Evolutionary conservation across 2,329 filamentous ascomycete genomes (phyloP).

Genomic region (Colletotrichum magnum): DNA sequence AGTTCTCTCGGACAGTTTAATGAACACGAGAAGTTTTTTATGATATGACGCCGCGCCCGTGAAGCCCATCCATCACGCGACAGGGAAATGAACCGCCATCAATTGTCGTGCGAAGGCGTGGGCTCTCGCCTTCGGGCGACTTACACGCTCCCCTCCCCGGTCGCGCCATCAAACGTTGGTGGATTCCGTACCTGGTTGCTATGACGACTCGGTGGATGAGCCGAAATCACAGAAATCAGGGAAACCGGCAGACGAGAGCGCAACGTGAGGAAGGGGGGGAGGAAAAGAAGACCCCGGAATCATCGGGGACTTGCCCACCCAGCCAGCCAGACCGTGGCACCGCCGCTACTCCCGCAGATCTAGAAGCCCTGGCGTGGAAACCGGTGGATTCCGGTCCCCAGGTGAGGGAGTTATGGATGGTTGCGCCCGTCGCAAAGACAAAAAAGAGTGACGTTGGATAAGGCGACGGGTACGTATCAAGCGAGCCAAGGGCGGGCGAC

Average conservation of each 20-base stretch:
- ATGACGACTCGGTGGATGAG: conserved; percentile 28
- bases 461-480: conserved; percentile 29
- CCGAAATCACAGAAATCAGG: conserved; percentile 12
- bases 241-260: conserved; percentile 12
- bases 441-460: conserved; percentile 29
- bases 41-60: too few relatives aligned
- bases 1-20: too few relatives aligned
- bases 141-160: conserved; percentile 5
- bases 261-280: neutral
- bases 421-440: neutral
- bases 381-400: neutral
- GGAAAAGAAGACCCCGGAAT: neutral
- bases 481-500: conserved; percentile 1
- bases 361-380: neutral
- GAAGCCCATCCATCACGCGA: too few relatives aligned
- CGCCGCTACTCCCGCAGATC: neutral
- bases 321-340: conserved; percentile 12
- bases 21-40: too few relatives aligned
- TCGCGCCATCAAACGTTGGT: conserved; percentile 9
- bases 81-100: neutral
- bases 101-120: neutral
- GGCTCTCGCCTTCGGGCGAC: conserved; percentile 8
- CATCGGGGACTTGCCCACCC: neutral
- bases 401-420: neutral
- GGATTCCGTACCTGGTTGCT: conserved; percentile 22